Evolutionary conservation across 2,329 filamentous ascomycete species (phyloP).

Genomic region (Diplodia corticola): DNA sequence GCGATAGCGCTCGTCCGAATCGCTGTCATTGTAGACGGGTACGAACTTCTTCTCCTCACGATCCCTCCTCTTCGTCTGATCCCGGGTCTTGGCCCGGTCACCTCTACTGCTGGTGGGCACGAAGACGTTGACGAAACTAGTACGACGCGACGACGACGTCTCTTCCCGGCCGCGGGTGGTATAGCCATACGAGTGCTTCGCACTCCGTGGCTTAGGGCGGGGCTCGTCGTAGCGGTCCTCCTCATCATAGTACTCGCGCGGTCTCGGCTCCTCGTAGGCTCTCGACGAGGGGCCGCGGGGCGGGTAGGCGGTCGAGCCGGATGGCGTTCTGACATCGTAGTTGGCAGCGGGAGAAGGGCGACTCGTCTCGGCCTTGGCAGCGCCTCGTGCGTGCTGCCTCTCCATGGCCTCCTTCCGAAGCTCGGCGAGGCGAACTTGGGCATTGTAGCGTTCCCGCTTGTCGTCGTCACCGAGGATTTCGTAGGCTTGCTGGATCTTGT

Average conservation of each 20-base stretch:
- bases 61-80: slow-evolving; percentile 19
- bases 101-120: slow-evolving; percentile 24
- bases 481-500: slow-evolving; percentile 89
- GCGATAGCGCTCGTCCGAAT: slow-evolving; percentile 25
- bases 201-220: neutral
- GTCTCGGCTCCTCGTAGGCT: slow-evolving; percentile 33
- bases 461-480: slow-evolving; percentile 81
- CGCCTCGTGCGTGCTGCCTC: slow-evolving; percentile 40
- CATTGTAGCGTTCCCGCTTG: slow-evolving; percentile 74
- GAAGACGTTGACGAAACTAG: slow-evolving; percentile 1
- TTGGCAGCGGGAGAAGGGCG: slow-evolving; percentile 32
- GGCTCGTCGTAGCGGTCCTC: slow-evolving; percentile 20
- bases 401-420: slow-evolving; percentile 58
- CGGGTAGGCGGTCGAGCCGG: slow-evolving; percentile 24
- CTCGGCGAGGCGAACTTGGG: slow-evolving; percentile 67
- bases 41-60: slow-evolving; percentile 15
- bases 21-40: slow-evolving; percentile 12
- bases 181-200: slow-evolving; percentile 2
- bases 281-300: slow-evolving; percentile 17
- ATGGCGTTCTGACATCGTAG: slow-evolving; percentile 28
- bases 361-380: slow-evolving; percentile 33
- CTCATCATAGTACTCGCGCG: slow-evolving; percentile 23
- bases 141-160: neutral
- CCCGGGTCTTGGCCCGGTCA: slow-evolving; percentile 4
- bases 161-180: neutral